Conservation (phyloP, 73 alveolate species). For the Symbiodinium pilosum region DNA sequence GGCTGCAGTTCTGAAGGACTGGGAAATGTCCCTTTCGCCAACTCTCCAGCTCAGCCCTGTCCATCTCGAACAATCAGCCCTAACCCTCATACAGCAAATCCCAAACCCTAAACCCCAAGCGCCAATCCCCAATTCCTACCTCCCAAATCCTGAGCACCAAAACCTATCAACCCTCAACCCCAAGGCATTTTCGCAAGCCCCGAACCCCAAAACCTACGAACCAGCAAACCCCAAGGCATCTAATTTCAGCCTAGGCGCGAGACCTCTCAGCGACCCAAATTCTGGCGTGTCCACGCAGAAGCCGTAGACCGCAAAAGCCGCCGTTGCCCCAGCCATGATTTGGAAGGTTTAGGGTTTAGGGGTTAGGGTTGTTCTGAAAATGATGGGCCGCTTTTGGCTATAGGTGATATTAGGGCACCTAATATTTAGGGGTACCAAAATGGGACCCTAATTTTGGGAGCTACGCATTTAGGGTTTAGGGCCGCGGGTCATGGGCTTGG, state of each 20-base stretch:
- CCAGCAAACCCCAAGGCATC: too few species aligned
- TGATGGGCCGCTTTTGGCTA: too few species aligned
- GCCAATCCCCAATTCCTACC: not conserved
- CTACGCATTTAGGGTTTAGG: not conserved
- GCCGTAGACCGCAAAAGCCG: not conserved
- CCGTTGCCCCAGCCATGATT: not conserved
- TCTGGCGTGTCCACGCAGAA: not conserved
- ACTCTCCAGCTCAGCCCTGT: too few species aligned
- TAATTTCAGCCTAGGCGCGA: not conserved
- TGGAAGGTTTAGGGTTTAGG: too few species aligned
- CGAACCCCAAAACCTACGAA: not conserved
- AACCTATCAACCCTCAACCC: not conserved
- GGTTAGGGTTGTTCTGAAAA: too few species aligned
- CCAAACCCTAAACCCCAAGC: not conserved
- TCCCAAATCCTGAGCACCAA: not conserved
- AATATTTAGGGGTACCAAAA: too few species aligned
- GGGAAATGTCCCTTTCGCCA: too few species aligned
- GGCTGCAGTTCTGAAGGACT: too few species aligned
- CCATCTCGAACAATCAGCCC: not conserved
- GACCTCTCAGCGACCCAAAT: not conserved
- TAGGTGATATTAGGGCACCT: too few species aligned
- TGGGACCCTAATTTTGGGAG: too few species aligned
- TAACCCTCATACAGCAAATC: not conserved
- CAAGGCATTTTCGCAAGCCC: not conserved
- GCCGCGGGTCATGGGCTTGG: not conserved